These are phyloP conservation scores for Sporothrix euskadiensis DNA, from an alignment of 2,329 filamentous ascomycete genomes.

Conservation along the genomic window DNA sequence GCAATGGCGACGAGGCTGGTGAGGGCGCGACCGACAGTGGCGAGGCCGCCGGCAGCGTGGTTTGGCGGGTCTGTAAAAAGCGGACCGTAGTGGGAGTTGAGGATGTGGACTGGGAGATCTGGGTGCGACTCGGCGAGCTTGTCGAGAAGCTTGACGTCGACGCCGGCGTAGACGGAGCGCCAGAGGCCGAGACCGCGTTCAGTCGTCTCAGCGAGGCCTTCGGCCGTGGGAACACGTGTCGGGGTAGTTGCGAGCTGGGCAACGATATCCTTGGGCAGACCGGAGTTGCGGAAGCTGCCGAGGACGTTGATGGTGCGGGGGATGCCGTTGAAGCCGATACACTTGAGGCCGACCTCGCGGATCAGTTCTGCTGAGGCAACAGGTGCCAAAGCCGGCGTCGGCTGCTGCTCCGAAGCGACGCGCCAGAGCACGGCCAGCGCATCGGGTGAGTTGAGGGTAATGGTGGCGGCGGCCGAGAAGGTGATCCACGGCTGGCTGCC, in stretches of 20 bases:
- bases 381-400: slow-evolving; percentile 23
- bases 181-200: slow-evolving; percentile 66
- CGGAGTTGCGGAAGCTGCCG: slow-evolving; percentile 42
- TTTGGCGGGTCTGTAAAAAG: slow-evolving; percentile 68
- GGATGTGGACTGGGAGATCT: slow-evolving; percentile 77
- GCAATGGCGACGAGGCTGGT: slow-evolving; percentile 74
- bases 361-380: slow-evolving; percentile 67
- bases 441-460: slow-evolving; percentile 83
- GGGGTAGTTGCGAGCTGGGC: slow-evolving; percentile 56
- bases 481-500: slow-evolving; percentile 66
- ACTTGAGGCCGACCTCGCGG: slow-evolving; percentile 62
- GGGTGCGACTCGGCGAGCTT: slow-evolving; percentile 77
- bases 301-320: slow-evolving; percentile 83
- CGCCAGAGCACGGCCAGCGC: slow-evolving; percentile 66
- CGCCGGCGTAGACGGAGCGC: slow-evolving; percentile 74
- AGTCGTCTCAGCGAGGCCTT: slow-evolving; percentile 57
- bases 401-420: slow-evolving; percentile 44
- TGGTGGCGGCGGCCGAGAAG: slow-evolving; percentile 73
- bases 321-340: slow-evolving; percentile 73
- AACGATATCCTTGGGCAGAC: slow-evolving; percentile 62
- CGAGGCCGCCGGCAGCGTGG: slow-evolving; percentile 46
- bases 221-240: slow-evolving; percentile 53
- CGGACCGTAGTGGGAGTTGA: slow-evolving; percentile 71
- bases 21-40: slow-evolving; percentile 65
- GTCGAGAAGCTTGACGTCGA: slow-evolving; percentile 67